Evolutionary conservation across 2,329 filamentous ascomycete genomes (phyloP).

Genomic region (Fusarium circinatum): DNA sequence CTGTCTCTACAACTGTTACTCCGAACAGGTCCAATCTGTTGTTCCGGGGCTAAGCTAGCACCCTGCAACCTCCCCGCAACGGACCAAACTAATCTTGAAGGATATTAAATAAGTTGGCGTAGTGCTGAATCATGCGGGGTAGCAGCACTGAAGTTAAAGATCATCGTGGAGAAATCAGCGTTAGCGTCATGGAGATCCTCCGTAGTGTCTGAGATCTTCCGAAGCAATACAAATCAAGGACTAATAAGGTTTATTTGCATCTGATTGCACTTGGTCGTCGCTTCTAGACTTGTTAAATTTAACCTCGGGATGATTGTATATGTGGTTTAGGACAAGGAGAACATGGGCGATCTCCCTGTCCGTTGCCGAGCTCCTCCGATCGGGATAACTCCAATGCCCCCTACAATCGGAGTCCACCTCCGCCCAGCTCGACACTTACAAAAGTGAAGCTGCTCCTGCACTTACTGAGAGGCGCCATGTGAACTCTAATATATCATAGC

Average conservation of each 20-base stretch:
- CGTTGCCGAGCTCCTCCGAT: background rate
- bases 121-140: background rate
- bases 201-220: background rate
- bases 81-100: background rate
- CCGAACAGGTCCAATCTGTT: too few species aligned
- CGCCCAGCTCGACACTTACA: background rate
- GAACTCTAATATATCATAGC: fast-evolving
- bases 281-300: background rate
- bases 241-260: background rate
- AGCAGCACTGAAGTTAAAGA: background rate
- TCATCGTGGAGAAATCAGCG: background rate
- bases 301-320: background rate
- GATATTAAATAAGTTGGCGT: background rate
- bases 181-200: background rate
- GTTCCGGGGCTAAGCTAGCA: too few species aligned
- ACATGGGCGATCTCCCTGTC: background rate
- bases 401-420: background rate
- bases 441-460: background rate
- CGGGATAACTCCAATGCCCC: background rate
- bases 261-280: background rate
- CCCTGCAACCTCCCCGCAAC: too few species aligned
- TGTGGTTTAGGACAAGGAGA: background rate
- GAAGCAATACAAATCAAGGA: background rate
- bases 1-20: too few species aligned
- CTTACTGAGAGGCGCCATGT: fast-evolving